Base-by-base conservation (phyloP, 352 stramenopile genomes). In the Globisporangium mamillatum region DNA sequence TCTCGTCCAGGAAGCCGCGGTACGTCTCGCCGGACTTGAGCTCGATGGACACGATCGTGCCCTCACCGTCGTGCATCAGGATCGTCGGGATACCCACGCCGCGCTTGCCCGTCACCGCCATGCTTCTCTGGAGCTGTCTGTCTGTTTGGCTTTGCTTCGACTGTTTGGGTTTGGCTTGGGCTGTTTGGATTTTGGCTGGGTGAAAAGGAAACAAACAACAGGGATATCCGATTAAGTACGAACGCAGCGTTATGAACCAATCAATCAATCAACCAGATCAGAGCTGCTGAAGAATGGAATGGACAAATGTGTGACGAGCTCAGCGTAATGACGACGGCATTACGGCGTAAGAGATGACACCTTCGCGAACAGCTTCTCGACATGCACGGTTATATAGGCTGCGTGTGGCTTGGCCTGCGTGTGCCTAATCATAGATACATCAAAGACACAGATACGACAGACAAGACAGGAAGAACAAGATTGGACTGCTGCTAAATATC, bases 1-100 rank as follows among this genome's bases (percentile, higher is more conserved):
- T 92, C 77, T 96, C 88, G 75, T 94, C 85, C 62, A 96, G 73
- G 73, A 88, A 88, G 0, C 88, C 88, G 32, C 88, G 86, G 72
- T 94, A 96, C 62, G 84, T 90, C 75, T 96, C 88, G 41, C 88
- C 88, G 16, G 79, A 90, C 75, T 92, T 91, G 78, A 94, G 84
- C 80, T 96, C 88, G 61, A 96, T 91, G 20, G 88, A 90, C 75
- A 96, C 88, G 77, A 93, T 94, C 63, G 85, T 94, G 56, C 88
- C 88, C 71, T 96, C 88, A 55, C 86, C 88, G 67, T 95, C 87
- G 74, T 95, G 87, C 72, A 95, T 75, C 64, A 95, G 76, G 65
- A 93, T 93, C 65, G 84, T 95, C 64, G 87, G 87, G 68, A 95
- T 93, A 32, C 87, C 87, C 41, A 93, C 84, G 60, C 87, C 87